phyloP scores from a whole-genome alignment of 208 protist species.

The Crithidia fasciculata region DNA sequence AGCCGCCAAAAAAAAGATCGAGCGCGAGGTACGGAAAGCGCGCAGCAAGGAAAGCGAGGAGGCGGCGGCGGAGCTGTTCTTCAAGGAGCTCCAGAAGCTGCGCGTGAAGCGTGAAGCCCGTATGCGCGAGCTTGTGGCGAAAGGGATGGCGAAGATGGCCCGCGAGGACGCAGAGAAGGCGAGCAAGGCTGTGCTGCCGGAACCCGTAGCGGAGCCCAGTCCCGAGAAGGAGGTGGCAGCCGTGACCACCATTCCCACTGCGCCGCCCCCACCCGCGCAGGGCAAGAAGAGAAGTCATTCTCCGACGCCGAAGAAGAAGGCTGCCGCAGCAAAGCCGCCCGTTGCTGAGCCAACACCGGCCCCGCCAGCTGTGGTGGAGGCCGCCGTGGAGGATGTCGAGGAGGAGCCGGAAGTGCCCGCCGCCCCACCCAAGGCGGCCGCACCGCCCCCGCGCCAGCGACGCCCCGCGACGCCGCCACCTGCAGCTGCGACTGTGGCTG shows the following conservation, averaged over 20 bases:
- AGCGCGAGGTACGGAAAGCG: not conserved
- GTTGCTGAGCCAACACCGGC: not conserved
- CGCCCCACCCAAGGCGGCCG: not conserved
- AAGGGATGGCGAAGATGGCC: not conserved
- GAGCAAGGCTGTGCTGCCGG: not conserved
- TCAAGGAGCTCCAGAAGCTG: slow-evolving; percentile 9
- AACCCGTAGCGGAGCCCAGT: not conserved
- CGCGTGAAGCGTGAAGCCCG: slow-evolving; percentile 17
- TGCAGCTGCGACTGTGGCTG: not conserved
- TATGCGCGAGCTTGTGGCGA: slow-evolving; percentile 4
- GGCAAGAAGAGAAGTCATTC: not conserved
- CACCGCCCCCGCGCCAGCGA: not conserved
- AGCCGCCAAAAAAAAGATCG: slow-evolving; percentile 2
- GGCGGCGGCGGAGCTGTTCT: slow-evolving; percentile 20
- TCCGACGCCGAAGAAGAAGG: not conserved
- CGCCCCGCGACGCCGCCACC: not conserved
- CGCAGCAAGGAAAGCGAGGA: slow-evolving; percentile 11
- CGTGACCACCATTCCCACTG: not conserved
- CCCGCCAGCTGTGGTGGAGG: not conserved
- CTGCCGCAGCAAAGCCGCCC: not conserved
- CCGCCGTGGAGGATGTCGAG: not conserved
- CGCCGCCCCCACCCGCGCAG: not conserved
- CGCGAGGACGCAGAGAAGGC: not conserved
- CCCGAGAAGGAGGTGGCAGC: not conserved
- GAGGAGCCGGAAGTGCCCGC: not conserved